Conservation (phyloP, 2,329 filamentous ascomycete species). For the Chrysoporthe deuterocubensis region DNA sequence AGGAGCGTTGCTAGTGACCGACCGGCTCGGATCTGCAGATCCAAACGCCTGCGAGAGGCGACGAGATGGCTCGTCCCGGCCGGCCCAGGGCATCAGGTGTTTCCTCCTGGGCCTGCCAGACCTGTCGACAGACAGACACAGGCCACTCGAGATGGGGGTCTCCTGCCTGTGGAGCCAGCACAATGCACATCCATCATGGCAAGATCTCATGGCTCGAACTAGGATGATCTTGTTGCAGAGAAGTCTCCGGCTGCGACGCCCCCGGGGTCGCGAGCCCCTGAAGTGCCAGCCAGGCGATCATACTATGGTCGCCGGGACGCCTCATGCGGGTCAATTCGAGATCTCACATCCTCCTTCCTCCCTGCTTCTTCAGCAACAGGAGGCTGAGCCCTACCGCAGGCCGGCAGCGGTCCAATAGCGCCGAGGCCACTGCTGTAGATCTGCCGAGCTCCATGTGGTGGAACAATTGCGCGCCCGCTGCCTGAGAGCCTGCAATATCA, state of each 20-base stretch:
- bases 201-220: constrained; percentile 3
- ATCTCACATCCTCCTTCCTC: background rate
- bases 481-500: constrained; percentile 6
- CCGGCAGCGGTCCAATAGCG: constrained; percentile 10
- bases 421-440: constrained; percentile 19
- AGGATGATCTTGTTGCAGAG: constrained; percentile 9
- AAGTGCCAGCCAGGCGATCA: background rate
- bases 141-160: background rate
- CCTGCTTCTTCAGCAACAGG: background rate
- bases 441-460: constrained; percentile 28
- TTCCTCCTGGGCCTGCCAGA: background rate
- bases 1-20: background rate
- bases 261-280: background rate
- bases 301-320: background rate
- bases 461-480: constrained; percentile 23
- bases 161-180: constrained; percentile 2
- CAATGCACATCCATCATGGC: constrained; percentile 3
- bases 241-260: background rate
- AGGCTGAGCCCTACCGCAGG: constrained; percentile 7
- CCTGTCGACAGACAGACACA: background rate
- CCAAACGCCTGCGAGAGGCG: background rate
- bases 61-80: background rate
- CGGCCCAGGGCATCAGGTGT: background rate
- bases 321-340: background rate
- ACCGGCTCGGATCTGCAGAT: background rate